Evolutionary conservation across 257 asterid genomes (phyloP).

Genomic region (Thymus mandschuricus): DNA sequence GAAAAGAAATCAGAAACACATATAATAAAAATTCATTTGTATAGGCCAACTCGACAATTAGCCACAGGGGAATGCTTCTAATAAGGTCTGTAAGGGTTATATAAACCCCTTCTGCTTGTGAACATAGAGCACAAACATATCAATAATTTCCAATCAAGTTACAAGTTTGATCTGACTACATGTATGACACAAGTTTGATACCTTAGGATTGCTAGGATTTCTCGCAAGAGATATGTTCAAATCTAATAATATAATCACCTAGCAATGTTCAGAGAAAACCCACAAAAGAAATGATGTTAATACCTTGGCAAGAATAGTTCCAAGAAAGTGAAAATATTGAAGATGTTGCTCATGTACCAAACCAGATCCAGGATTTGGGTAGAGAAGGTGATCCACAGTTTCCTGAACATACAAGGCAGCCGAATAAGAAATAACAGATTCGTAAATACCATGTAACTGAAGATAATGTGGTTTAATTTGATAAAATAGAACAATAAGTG

Average conservation of each 20-base stretch:
- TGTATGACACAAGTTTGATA: no score
- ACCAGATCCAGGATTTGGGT: conserved; percentile 98
- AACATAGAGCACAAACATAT: no score
- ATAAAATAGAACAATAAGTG: background rate
- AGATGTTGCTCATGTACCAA: conserved; percentile 88
- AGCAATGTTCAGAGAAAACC: conserved; percentile 14
- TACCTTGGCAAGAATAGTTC: conserved; percentile 98
- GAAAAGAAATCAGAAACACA: no score
- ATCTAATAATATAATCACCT: conserved; percentile 1
- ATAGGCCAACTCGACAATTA: background rate
- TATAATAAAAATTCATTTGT: background rate
- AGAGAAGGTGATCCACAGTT: conserved; percentile 92
- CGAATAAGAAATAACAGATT: conserved; percentile 27
- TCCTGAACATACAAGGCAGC: conserved; percentile 58
- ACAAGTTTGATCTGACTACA: no score
- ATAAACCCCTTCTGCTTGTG: no score
- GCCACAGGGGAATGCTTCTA: background rate
- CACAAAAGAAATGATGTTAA: conserved; percentile 8
- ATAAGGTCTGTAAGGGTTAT: no score
- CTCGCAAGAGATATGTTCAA: no score
- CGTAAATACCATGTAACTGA: conserved; percentile 9
- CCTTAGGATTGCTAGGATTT: no score
- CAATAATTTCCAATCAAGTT: no score
- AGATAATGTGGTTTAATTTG: background rate
- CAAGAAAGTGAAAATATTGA: conserved; percentile 90